Evolutionary conservation across 2,329 filamentous ascomycete genomes (phyloP).

Genomic region (Talaromyces sp.): DNA sequence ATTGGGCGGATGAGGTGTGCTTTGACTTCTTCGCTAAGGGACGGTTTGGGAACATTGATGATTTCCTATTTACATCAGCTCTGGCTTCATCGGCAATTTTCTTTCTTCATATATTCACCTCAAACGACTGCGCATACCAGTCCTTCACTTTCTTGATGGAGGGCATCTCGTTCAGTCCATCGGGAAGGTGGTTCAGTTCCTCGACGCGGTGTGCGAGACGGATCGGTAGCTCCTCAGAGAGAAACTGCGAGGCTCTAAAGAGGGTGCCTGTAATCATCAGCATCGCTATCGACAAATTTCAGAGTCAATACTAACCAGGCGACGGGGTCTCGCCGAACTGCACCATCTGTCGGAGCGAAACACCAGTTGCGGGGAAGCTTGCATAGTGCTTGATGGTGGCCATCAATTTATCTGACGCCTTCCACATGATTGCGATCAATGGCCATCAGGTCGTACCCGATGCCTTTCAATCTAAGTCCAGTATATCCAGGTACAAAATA

Average conservation of each 20-base stretch:
- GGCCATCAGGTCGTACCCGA: slow-evolving; percentile 16
- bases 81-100: slow-evolving; percentile 22
- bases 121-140: slow-evolving; percentile 99
- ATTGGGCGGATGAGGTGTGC: slow-evolving; percentile 64
- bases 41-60: slow-evolving; percentile 76
- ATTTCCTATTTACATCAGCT: slow-evolving; percentile 63
- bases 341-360: slow-evolving; percentile 97
- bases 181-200: slow-evolving; percentile 85
- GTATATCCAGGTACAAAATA: not conserved
- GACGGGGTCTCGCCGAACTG: slow-evolving; percentile 96
- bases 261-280: slow-evolving; percentile 66
- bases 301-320: slow-evolving; percentile 58
- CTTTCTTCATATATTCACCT: slow-evolving; percentile 56
- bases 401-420: slow-evolving; percentile 84
- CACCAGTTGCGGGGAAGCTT: slow-evolving; percentile 92
- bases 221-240: slow-evolving; percentile 96
- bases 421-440: slow-evolving; percentile 68
- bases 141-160: slow-evolving; percentile 93
- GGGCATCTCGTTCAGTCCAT: slow-evolving; percentile 96
- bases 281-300: not conserved
- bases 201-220: slow-evolving; percentile 93
- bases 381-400: slow-evolving; percentile 97
- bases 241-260: slow-evolving; percentile 95
- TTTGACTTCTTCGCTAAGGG: slow-evolving; percentile 70
- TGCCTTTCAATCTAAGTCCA: not conserved